Base-by-base conservation (phyloP, 768 basidiomycete genomes). In the Coprinopsis sp. region DNA sequence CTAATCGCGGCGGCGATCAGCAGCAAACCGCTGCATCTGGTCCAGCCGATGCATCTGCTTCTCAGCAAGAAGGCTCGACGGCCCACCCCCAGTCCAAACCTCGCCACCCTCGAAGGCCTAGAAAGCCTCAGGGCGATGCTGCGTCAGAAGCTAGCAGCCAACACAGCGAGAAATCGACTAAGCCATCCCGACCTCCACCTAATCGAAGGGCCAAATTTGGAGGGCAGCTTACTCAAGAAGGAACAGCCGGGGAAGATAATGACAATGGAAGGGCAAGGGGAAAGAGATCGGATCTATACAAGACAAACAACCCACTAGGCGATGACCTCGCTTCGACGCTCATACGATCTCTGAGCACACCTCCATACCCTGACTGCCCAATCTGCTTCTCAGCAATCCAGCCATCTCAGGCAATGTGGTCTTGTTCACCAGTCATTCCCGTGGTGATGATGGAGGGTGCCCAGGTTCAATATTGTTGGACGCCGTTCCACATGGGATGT, bases 401-500 rank as follows among this genome's bases (percentile, higher is more conserved):
- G 27, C 91, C 91, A 2, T 77, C 78, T 3, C 84, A 95, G 46
- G 75, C 79, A 3, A 90, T 84, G 1, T 94, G 92, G 89, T 92
- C 89, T 0, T 97, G 95, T 62, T 82, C 84, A 7, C 82, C 85
- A 2, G 72, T 77, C 0, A 71, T 71, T n/a, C 69, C 75, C 2
- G 65, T 74, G 57, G 57, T n/a, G 62, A 64, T 19, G 62, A 30
- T 28, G 10, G 30, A 31, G 30, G 30, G 30, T 31, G 30, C 30
- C n/a, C 64, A 25, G 64, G 45, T 70, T 5, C 82, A 82, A 49
- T 88, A 81, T 56, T 98, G 95, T 58, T 95, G 88, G 82, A 88
- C 81, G 10, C 82, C 89, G 0, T 93, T 96, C 58, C 95, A 98
- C 65, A 70, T 95, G 19, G 85, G 83, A 54, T 97, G 95, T 57